Percentiles rank a stretch among this genome's conserved stretches.
These are phyloP conservation scores for Russula abietina DNA, from an alignment of 768 basidiomycete species.

Conservation along the genomic window DNA sequence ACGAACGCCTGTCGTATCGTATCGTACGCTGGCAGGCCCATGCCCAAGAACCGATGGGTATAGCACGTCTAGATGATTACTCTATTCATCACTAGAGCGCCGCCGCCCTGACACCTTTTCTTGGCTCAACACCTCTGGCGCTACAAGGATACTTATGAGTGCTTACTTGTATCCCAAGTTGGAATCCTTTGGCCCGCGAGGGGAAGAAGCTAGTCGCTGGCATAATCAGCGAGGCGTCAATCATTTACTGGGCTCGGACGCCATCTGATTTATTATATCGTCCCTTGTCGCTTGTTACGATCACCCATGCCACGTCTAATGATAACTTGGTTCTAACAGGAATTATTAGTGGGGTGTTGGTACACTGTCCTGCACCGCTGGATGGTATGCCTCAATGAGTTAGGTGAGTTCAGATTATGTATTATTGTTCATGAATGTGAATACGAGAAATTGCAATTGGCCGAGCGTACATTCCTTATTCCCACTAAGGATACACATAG, in stretches of 20 bases:
- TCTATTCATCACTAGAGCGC: neutral
- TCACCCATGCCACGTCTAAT: neutral
- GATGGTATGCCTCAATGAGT: no score
- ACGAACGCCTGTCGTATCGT: neutral
- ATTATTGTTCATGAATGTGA: neutral
- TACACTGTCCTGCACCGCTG: no score
- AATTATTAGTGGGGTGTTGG: neutral
- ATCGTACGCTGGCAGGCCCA: neutral
- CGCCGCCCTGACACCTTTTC: neutral
- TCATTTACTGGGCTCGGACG: neutral
- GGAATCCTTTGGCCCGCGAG: neutral
- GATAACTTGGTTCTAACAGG: neutral
- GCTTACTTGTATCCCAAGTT: neutral
- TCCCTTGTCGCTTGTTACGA: neutral
- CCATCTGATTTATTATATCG: neutral
- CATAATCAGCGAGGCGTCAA: neutral
- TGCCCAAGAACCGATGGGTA: neutral
- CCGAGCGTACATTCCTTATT: neutral
- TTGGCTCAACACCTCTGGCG: neutral
- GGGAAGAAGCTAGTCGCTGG: neutral
- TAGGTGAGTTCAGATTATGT: no score
- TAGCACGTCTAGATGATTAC: neutral
- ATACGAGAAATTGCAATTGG: neutral
- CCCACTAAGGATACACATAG: conserved; percentile 19
- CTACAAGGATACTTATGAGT: neutral